Base-by-base conservation (phyloP, 202 grass and related monocot species). In the Carex sylvatica region DNA sequence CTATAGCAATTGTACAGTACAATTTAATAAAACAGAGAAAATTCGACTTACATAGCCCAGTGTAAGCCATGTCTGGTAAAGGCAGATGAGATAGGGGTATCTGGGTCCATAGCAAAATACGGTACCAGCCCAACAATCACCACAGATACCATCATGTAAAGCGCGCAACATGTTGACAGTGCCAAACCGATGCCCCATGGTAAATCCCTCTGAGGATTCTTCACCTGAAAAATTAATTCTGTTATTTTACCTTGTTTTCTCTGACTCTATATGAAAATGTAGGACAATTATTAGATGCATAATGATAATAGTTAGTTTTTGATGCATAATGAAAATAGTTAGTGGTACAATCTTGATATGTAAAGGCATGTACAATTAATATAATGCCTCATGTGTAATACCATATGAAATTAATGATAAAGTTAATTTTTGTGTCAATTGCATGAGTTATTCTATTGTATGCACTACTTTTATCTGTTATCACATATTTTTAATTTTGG, bases 41-140 rank as follows among this genome's bases (percentile, higher is more conserved):
- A 18, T 18, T 31, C 52, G 66, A 76, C 74, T 92, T 89, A 99
- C 96, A 92, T 91, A 84, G 93, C 89, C 91, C 96, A 99, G 59
- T 93, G 91, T 86, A 99, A 80, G 74, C 93, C 96, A 91, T 96
- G 91, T 86, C 87, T 88, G 53, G 91, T 83, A 84, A 99, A 99
- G 68, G 91, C 96, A 75, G 92, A 93, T 74, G 96, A 99, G 86
- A 99, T 99, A 83, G 96, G 96, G 62, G 96, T 99, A 87, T 99
- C 96, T 44, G 96, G 91, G 81, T 99, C 93, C 92, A 99, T 93
- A 40, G 93, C 86, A 8, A 93, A 99, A 86, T 99, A 99, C 8
- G 96, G 96, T 77, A 99, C 91, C 67, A 99, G 61, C 35, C 96
- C 96, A 89, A 95, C 93, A 76, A 99, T 92, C 87, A 99, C 96